Evolutionary conservation across 2,329 filamentous ascomycete species (phyloP), one percentile per base, ranked within the genome.

Genomic region (Sporothrix euskadiensis): DNA sequence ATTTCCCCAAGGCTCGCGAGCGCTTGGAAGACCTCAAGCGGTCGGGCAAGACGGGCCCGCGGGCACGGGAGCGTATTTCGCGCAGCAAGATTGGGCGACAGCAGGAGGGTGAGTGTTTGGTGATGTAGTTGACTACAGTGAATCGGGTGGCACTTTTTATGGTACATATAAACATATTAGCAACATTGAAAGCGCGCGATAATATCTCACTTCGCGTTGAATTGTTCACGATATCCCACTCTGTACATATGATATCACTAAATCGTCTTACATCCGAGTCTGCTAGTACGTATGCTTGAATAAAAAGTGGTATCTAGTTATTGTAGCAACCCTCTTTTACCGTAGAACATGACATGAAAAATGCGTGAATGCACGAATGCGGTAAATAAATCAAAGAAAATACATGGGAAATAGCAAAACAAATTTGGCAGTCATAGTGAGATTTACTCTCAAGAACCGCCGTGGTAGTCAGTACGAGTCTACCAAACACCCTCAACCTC

Each of bases 1-100:
- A 97, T 79, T 97, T 97, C 80, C 92, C 93, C 61, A 97, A 98
- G 82, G 96, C 96, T 16, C 90, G 95, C 73, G 94, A 98, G 79
- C 89, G 95, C 66, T 88, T 99, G 5, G 95, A 98, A 80, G 96
- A 98, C 77, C 87, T 99, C 72, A 97, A 97, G 83, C 89, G 90
- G 75, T 90, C 91, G 1, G 93, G 93, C 32, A 90, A 89, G 59
- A 92, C 90, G 54, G 86, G 83, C 68, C 89, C 92, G 75, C 93
- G 92, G 79, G 89, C 90, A 72, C 88, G 93, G 72, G 93, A 94
- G 78, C 89, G 91, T 73, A 89, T 98, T 75, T 94, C 92, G 9
- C 88, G 95, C 73, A 95, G 91, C 77, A 92, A 94, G 76, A 89
- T 93, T 72, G 91, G 91, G 79, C 92, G 90, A 81, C 91, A 95